Base-by-base conservation (phyloP, 2,329 filamentous ascomycete genomes). In the Colletotrichum sojae region DNA sequence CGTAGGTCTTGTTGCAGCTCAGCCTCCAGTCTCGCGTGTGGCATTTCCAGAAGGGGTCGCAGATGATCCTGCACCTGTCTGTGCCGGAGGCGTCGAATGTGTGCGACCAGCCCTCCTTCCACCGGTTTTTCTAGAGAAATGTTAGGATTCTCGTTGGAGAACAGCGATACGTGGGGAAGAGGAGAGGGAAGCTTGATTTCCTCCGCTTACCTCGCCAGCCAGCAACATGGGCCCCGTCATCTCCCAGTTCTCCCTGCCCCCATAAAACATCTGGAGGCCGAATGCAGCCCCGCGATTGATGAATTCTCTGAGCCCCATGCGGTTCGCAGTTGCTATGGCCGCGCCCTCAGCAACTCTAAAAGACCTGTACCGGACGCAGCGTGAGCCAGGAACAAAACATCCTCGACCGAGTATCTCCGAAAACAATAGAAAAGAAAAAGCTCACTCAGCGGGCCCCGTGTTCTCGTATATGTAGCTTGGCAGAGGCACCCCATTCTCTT, bases 221-320 rank as follows among this genome's bases (percentile, higher is more conserved):
- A 54, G 16, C 10, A 62, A 5, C 3, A 62, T 18, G 5, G 3
- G 13, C 22, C 59, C 3, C 12, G 4, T 2, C 36, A n/a, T 4
- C 54, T 22, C 59, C 59, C 54, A 18, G 12, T 1, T 5, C 61
- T 52, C 20, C 25, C 31, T 10, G 39, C 9, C n/a, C n/a, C n/a
- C n/a, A n/a, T n/a, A n/a, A n/a, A 27, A 13, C 61, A 51, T 57
- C n/a, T 64, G 61, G 5, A 64, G 40, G 12, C 61, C 61, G 6
- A 64, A 64, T 2, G 43, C 27, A 6, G 61, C 61, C 6, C 61
- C 61, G 2, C 27, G 40, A n/a, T 40, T 13, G 6, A 64, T 56
- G 15, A 40, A 64, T 13, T 40, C n/a, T 22, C 6, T 2, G 1
- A 64, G 16, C 16, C 43, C 15, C n/a, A 39, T 39, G 2, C 2